Conservation (phyloP, 2,329 filamentous ascomycete species). For the Botryosphaeria dothidea region DNA sequence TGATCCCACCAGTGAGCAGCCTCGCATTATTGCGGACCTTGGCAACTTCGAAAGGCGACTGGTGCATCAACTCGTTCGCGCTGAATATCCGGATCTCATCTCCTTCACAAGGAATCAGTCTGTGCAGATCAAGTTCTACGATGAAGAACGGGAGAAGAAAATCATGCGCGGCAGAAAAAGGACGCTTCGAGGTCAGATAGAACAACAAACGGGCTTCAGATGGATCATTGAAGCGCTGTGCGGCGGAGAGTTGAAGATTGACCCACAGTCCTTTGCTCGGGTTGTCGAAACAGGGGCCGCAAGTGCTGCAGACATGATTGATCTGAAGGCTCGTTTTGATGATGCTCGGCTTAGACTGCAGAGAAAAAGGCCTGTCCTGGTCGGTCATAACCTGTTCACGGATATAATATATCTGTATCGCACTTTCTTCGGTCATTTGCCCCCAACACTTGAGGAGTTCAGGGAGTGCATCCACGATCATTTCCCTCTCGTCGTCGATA, state of each 20-base stretch:
- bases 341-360: slow-evolving; percentile 46
- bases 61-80: slow-evolving; percentile 65
- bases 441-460: slow-evolving; percentile 57
- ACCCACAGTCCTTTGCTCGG: slow-evolving; percentile 39
- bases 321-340: slow-evolving; percentile 40
- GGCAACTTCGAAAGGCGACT: slow-evolving; percentile 62
- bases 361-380: slow-evolving; percentile 51
- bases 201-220: slow-evolving; percentile 49
- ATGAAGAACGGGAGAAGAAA: slow-evolving; percentile 46
- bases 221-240: slow-evolving; percentile 53
- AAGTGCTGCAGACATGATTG: slow-evolving; percentile 36
- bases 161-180: slow-evolving; percentile 30
- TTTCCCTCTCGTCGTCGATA: slow-evolving; percentile 62
- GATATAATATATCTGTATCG: slow-evolving; percentile 65
- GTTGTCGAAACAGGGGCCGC: slow-evolving; percentile 35
- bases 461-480: slow-evolving; percentile 50
- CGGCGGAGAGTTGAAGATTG: slow-evolving; percentile 39
- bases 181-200: neutral
- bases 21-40: slow-evolving; percentile 24
- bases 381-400: slow-evolving; percentile 67
- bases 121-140: slow-evolving; percentile 44
- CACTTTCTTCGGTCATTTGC: slow-evolving; percentile 62
- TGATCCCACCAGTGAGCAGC: slow-evolving; percentile 28
- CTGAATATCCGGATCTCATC: slow-evolving; percentile 56
- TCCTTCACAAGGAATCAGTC: slow-evolving; percentile 45